Conservation (phyloP, 345 rosid genomes). For the Sisymbrium altissimum region DNA sequence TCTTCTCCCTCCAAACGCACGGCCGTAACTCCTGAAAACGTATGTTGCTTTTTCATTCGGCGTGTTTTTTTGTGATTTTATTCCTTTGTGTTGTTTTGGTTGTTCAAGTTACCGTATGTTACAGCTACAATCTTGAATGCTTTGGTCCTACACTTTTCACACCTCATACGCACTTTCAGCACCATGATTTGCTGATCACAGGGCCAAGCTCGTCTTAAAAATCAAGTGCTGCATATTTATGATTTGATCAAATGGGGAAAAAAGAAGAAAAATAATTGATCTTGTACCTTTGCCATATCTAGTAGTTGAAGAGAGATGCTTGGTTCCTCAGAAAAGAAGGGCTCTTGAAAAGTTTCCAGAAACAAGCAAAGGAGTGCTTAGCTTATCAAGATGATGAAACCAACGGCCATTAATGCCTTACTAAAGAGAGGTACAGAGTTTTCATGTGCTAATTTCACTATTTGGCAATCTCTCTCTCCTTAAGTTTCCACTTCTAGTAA, state of each 20-base stretch:
- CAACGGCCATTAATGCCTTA: neutral
- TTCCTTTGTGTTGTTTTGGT: neutral
- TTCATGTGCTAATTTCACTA: conserved; percentile 7
- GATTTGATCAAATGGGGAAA: neutral
- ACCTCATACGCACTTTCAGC: conserved; percentile 14
- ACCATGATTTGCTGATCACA: conserved; percentile 2
- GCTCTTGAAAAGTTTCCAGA: neutral
- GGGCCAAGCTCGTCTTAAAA: neutral
- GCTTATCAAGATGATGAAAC: conserved; percentile 9
- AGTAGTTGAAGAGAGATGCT: neutral
- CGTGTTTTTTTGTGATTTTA: neutral
- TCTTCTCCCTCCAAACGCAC: conserved; percentile 8
- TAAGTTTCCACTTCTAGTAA: neutral
- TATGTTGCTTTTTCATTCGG: neutral
- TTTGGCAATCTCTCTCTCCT: neutral
- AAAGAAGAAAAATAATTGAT: neutral
- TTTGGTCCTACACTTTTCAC: conserved; percentile 15
- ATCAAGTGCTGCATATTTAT: neutral
- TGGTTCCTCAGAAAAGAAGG: neutral
- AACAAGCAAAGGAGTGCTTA: neutral
- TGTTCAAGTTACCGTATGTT: conserved; percentile 9
- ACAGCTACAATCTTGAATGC: conserved; percentile 1
- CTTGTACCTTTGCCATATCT: conserved; percentile 7
- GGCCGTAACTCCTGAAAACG: conserved; percentile 16
- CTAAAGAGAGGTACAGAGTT: conserved; percentile 9